Evolutionary conservation across 495 filamentous ascomycete species (phyloP).

Genomic region (Aspergillus coremiiformis): DNA sequence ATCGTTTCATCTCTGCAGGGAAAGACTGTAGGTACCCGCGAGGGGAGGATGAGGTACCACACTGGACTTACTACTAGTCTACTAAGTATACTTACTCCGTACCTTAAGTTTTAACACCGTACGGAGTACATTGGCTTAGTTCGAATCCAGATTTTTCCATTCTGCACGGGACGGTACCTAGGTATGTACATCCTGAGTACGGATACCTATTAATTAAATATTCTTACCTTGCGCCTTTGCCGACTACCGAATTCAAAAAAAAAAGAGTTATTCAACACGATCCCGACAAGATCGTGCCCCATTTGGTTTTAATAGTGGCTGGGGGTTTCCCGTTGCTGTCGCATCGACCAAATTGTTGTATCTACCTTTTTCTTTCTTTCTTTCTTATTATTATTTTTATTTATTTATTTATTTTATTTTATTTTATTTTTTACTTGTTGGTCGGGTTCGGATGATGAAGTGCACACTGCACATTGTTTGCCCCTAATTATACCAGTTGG

Average conservation of each 20-base stretch:
- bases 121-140: neutral
- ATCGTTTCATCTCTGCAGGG: neutral
- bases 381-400: neutral
- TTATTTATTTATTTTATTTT: neutral
- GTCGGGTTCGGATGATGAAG: neutral
- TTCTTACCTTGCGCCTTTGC: neutral
- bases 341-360: neutral
- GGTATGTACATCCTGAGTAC: too few relatives aligned
- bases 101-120: neutral
- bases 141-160: neutral
- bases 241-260: neutral
- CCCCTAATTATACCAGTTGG: neutral
- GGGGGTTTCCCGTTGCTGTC: neutral
- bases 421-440: neutral
- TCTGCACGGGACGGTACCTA: neutral
- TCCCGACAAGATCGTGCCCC: neutral
- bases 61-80: too few relatives aligned
- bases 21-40: neutral
- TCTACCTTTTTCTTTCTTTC: neutral
- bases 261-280: too few relatives aligned
- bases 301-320: slow-evolving; percentile 6
- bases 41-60: too few relatives aligned
- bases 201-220: neutral
- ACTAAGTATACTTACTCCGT: too few relatives aligned
- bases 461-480: neutral